A percentile compares a stretch with the other conserved stretches of the same genome.
Conservation (phyloP, 257 asterid species). For the Voacanga thouarsii region DNA sequence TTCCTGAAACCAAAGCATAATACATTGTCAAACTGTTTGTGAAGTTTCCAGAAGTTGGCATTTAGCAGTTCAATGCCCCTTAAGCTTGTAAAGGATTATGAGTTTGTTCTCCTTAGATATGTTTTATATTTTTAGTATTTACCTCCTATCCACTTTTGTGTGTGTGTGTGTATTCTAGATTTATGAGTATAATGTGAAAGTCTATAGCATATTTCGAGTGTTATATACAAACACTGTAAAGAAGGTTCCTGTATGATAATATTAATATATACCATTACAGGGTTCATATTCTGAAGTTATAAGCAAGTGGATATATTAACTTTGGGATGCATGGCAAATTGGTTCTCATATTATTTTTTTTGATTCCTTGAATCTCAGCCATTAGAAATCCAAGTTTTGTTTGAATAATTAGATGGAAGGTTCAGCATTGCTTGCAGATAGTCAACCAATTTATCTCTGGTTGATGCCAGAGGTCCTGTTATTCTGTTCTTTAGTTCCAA, state of each 20-base stretch:
- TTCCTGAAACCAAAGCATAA: neutral
- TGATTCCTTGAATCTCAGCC: no score
- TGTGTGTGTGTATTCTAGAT: neutral
- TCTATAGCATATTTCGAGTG: neutral
- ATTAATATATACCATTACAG: neutral
- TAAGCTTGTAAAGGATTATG: neutral
- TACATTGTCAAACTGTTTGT: neutral
- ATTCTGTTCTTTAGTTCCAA: no score
- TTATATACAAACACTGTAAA: neutral
- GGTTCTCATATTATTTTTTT: no score
- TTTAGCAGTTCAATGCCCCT: neutral
- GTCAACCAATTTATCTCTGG: no score
- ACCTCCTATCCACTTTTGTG: neutral
- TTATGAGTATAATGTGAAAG: neutral
- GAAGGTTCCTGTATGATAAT: neutral
- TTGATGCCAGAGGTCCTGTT: no score
- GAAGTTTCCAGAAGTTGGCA: neutral
- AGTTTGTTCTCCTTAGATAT: neutral
- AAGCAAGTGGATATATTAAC: neutral
- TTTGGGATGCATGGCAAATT: no score
- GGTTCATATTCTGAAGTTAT: neutral
- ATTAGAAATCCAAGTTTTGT: no score
- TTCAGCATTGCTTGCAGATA: no score
- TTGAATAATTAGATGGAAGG: no score
- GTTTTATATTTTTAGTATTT: neutral